Percentiles rank a stretch among this genome's conserved stretches.
phyloP scores from a whole-genome alignment of 2,329 filamentous ascomycete genomes.

The Neurospora sp. region DNA sequence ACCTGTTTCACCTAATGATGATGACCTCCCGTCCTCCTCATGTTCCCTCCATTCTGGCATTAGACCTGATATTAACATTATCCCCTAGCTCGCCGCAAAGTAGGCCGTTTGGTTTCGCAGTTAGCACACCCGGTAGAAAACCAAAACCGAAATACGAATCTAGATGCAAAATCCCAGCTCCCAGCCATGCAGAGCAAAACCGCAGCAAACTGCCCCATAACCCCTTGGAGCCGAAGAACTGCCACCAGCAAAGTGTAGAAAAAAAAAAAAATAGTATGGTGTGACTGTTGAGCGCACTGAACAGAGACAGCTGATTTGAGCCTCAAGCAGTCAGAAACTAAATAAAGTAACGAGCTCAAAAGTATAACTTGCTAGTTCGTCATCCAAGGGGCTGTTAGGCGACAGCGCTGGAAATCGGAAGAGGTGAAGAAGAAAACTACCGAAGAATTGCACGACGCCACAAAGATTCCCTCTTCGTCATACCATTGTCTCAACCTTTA shows the following conservation, averaged over 20 bases:
- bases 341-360: not conserved
- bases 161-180: constrained; percentile 40
- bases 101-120: not conserved
- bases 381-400: not conserved
- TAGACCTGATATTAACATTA: not conserved
- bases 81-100: not conserved
- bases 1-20: not conserved
- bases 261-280: not conserved
- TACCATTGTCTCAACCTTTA: constrained; percentile 35
- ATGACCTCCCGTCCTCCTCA: not conserved
- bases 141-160: constrained; percentile 25
- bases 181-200: constrained; percentile 40
- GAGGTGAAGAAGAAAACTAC: constrained; percentile 16
- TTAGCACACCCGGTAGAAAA: not conserved
- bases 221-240: not conserved
- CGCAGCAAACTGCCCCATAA: constrained; percentile 13
- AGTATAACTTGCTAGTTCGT: not conserved
- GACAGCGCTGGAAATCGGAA: constrained; percentile 14
- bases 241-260: not conserved
- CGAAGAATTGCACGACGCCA: not conserved
- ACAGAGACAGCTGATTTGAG: not conserved
- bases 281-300: not conserved
- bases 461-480: constrained; percentile 18
- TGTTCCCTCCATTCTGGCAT: not conserved
- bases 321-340: not conserved